Evolutionary conservation across 2,329 filamentous ascomycete species (phyloP).

Genomic region (Hymenoscyphus fraxineus): DNA sequence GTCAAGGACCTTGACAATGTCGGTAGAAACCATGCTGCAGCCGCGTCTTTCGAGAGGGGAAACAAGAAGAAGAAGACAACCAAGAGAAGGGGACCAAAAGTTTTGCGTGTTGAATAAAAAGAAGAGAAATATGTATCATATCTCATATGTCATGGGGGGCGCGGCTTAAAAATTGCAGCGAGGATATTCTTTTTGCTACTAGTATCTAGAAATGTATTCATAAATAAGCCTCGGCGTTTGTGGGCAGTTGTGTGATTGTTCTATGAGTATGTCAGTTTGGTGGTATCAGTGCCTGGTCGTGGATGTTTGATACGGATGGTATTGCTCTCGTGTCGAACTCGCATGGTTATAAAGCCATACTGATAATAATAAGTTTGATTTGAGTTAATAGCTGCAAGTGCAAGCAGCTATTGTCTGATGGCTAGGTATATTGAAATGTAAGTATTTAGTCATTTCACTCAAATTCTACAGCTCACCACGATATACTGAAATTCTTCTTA

Average conservation of each 20-base stretch:
- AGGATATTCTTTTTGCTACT: slow-evolving; percentile 22
- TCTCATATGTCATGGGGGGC: slow-evolving; percentile 20
- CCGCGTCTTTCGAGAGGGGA: slow-evolving; percentile 68
- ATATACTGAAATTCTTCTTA: too few species aligned
- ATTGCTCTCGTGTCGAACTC: neutral
- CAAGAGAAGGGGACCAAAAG: slow-evolving; percentile 69
- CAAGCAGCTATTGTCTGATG: too few species aligned
- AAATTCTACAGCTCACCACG: too few species aligned
- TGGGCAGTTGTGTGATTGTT: slow-evolving; percentile 15
- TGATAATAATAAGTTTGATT: too few species aligned
- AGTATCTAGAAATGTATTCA: slow-evolving; percentile 28
- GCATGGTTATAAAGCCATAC: too few species aligned
- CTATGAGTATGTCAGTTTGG: neutral
- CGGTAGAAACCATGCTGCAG: slow-evolving; percentile 76
- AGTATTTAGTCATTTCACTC: too few species aligned
- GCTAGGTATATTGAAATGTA: too few species aligned
- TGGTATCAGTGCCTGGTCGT: neutral
- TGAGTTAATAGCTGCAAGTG: too few species aligned
- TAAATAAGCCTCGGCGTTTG: slow-evolving; percentile 22
- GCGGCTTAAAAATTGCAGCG: slow-evolving; percentile 24
- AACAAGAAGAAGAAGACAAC: slow-evolving; percentile 77
- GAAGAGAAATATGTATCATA: slow-evolving; percentile 30
- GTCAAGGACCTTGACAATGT: slow-evolving; percentile 98
- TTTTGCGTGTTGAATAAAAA: slow-evolving; percentile 66
- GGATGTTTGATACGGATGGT: neutral